These are phyloP conservation scores for Fusarium sp. DNA, from an alignment of 2,329 filamentous ascomycete genomes.

Conservation along the genomic window DNA sequence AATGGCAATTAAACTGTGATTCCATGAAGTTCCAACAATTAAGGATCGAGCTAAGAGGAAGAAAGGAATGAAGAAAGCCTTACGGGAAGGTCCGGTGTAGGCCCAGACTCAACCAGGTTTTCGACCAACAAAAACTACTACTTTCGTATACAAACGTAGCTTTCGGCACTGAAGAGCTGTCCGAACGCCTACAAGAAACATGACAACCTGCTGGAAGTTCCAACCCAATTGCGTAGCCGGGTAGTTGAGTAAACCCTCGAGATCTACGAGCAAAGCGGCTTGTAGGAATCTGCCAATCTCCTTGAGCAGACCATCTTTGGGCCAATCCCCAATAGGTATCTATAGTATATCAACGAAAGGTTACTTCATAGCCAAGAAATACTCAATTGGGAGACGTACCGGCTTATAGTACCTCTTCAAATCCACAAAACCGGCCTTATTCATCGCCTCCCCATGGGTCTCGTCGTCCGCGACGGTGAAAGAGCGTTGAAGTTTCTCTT, in stretches of 20 bases:
- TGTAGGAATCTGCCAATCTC: not conserved
- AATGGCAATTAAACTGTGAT: not conserved
- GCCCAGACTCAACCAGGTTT: not conserved
- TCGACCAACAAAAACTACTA: not conserved
- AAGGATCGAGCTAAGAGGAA: not conserved
- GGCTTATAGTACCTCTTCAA: not conserved
- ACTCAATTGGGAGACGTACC: not conserved
- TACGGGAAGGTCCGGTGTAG: not conserved
- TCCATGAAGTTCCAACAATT: not conserved
- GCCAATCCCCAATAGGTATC: not conserved
- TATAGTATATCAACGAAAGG: not conserved
- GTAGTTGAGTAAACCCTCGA: not conserved
- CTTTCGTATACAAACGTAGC: not conserved
- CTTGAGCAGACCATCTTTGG: not conserved
- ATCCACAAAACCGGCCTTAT: not conserved
- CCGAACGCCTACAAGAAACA: not conserved
- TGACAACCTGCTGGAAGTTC: rapidly evolving
- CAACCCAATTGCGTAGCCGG: not conserved
- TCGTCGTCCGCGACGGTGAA: not conserved
- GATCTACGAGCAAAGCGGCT: not conserved
- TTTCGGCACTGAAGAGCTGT: not conserved
- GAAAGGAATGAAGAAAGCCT: not conserved
- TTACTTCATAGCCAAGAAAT: not conserved
- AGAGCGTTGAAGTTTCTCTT: not conserved
- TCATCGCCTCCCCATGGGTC: not conserved